These are phyloP conservation scores for Mucor irregularis DNA, from an alignment of 371 early-diverging fungal species.

Conservation along the genomic window DNA sequence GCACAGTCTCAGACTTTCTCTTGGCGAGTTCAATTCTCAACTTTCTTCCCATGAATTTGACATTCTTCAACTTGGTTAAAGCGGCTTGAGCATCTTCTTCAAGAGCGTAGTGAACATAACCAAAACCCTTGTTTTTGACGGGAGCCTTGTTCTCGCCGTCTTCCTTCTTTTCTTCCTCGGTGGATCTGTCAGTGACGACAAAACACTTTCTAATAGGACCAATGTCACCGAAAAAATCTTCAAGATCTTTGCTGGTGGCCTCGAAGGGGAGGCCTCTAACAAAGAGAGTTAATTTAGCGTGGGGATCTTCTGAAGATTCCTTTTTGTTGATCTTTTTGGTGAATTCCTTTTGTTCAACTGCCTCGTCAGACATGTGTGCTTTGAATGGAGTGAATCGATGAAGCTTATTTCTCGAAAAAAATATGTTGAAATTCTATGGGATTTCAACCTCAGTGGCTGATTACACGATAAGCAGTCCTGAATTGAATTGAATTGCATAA, in stretches of 20 bases:
- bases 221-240: conserved; percentile 84
- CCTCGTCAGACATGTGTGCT: conserved; percentile 21
- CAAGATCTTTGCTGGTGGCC: conserved; percentile 79
- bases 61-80: conserved; percentile 64
- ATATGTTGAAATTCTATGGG: too few relatives aligned
- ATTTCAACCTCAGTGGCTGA: background rate
- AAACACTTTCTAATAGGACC: conserved; percentile 92
- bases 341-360: background rate
- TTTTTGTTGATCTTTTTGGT: conserved; percentile 8
- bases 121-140: conserved; percentile 78
- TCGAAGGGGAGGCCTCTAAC: conserved; percentile 83
- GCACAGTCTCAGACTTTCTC: conserved; percentile 25
- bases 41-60: conserved; percentile 66
- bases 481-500: background rate
- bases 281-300: conserved; percentile 75
- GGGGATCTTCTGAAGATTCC: conserved; percentile 11
- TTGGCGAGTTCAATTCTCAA: conserved; percentile 79
- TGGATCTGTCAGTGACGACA: conserved; percentile 64
- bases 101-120: conserved; percentile 88
- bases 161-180: conserved; percentile 20
- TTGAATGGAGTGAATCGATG: background rate
- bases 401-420: background rate
- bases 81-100: conserved; percentile 89
- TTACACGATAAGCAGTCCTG: background rate
- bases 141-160: conserved; percentile 1